A percentile compares a stretch with the other conserved stretches of the same genome.
These are phyloP conservation scores for Phytopythium boreale DNA, from an alignment of 352 stramenopile species.

Conservation along the genomic window DNA sequence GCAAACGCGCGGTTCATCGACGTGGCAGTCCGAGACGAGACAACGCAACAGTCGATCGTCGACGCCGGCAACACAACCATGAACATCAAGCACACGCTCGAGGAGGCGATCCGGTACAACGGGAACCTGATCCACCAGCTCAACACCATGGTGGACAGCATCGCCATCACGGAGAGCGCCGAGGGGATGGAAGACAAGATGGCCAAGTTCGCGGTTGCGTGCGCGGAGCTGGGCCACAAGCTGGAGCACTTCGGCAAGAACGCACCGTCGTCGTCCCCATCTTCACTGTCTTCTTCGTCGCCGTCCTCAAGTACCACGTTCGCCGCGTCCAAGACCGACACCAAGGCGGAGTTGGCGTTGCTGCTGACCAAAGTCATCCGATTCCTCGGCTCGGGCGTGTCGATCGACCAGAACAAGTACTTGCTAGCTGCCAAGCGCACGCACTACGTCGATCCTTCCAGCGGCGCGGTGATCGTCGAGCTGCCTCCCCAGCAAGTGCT, in stretches of 20 bases:
- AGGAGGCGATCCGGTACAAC: conserved; percentile 46
- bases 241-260: conserved; percentile 49
- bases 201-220: conserved; percentile 37
- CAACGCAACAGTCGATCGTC: conserved; percentile 27
- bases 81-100: conserved; percentile 27
- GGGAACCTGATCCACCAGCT: conserved; percentile 65
- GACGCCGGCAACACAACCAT: conserved; percentile 19
- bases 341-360: conserved; percentile 39
- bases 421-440: conserved; percentile 31
- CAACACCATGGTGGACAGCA: conserved; percentile 58
- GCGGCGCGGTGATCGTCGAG: conserved; percentile 40
- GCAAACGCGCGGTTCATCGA: conserved; percentile 25
- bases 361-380: conserved; percentile 52
- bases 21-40: conserved; percentile 22
- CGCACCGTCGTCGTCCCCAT: background rate
- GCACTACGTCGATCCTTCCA: conserved; percentile 31
- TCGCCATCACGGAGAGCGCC: conserved; percentile 52
- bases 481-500: conserved; percentile 39
- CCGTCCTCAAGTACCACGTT: conserved; percentile 9
- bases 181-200: conserved; percentile 65
- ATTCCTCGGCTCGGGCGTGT: conserved; percentile 50
- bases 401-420: conserved; percentile 68
- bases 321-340: conserved; percentile 11
- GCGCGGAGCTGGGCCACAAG: conserved; percentile 48
- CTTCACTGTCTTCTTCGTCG: background rate